Evolutionary conservation across 2,329 filamentous ascomycete genomes (phyloP), one percentile per base, ranked within the genome.

Genomic region (Xylaria sp.): DNA sequence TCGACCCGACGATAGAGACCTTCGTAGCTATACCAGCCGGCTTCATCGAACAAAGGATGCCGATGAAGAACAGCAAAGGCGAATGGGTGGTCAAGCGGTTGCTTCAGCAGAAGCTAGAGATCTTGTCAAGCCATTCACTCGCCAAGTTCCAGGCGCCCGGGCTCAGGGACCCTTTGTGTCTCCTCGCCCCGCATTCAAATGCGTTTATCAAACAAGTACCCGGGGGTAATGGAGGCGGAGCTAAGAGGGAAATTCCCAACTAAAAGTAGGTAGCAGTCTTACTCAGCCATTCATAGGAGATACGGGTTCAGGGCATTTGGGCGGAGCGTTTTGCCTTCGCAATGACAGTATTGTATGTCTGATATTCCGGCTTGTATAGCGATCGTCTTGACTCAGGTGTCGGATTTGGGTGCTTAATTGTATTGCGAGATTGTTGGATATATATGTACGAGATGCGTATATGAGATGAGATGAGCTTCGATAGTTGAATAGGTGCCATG

Each of bases 1-100:
- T 74, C 70, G 76, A 78, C 46, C 69, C 78, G 20, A 51, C 60
- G 4, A 20, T 67, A 37, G 73, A 74, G 41, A 20, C 63, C 3
- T 65, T 71, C 52, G 10, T 4, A 25, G 23, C 9, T 12, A 13
- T 39, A 65, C 58, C 9, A 59, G 70, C 41, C 51, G 28, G 69
- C 60, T 28, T n/a, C 10, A 39, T 70, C 13, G 18, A 54, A 5
- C 62, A 73, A 34, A 5, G 20, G 2, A 12, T 72, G 7, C 57
- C 58, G 9, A 67, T 72, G 48, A 70, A 46, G 57, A 50, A 39
- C 1, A 48, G n/a, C n/a, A 3, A 34, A 4, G 55, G 41, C 66
- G 60, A 48, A 15, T 65, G 20, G 31, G 50, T 5, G 1, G 23
- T 5, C 13, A n/a, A 12, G 15, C 20, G 9, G 1, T 2, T 63